A percentile compares a stretch with the other conserved stretches of the same genome.
Conservation (phyloP, 345 rosid genomes). For the Salix arbutifolia region DNA sequence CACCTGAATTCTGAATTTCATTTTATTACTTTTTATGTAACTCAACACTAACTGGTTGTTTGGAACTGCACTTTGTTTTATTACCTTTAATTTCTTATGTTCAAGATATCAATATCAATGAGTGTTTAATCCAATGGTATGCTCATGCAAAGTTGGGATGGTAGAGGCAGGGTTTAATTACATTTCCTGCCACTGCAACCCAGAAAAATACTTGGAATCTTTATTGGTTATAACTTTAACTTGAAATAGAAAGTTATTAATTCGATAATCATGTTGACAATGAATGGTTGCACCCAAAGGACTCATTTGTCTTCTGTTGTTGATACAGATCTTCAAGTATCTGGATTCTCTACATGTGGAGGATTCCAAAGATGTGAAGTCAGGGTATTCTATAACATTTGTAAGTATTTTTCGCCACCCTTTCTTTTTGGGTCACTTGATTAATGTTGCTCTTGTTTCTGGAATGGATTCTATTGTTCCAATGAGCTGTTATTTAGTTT, state of each 20-base stretch:
- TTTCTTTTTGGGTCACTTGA: neutral
- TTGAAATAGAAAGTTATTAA: neutral
- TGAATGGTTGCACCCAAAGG: neutral
- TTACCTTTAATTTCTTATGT: neutral
- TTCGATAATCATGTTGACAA: neutral
- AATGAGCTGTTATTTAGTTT: neutral
- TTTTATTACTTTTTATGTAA: neutral
- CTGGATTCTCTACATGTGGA: conserved; percentile 24
- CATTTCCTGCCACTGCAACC: neutral
- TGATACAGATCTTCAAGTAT: conserved; percentile 19
- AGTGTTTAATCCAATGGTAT: neutral
- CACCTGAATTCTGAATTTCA: neutral
- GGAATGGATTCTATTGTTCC: neutral
- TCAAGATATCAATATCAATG: neutral
- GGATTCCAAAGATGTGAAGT: conserved; percentile 28
- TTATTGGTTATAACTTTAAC: too few relatives aligned
- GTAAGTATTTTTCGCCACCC: conserved; percentile 6
- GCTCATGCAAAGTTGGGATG: neutral
- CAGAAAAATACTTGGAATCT: neutral
- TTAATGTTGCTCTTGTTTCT: neutral
- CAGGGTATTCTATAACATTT: conserved; percentile 22
- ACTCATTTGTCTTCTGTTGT: neutral
- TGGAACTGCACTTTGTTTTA: neutral
- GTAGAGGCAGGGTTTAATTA: neutral
- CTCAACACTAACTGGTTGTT: neutral